Percentiles rank a stretch among this genome's conserved stretches.
These are phyloP conservation scores for Gonapodya prolifera DNA, from an alignment of 192 early-diverging fungal species.

Conservation along the genomic window DNA sequence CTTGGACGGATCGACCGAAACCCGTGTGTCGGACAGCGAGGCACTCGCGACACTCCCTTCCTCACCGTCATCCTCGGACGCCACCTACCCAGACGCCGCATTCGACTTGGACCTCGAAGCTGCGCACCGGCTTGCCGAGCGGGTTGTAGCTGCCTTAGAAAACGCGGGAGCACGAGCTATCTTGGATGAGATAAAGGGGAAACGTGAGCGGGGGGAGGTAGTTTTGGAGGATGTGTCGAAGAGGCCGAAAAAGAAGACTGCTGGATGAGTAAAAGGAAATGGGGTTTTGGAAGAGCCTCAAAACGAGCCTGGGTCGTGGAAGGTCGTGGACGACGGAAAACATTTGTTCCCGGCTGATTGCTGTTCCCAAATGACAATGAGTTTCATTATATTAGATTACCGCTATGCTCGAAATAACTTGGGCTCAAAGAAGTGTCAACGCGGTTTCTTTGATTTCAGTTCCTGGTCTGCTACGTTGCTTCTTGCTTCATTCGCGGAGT, in stretches of 20 bases:
- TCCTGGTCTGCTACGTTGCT: too few species aligned
- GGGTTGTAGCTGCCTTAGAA: slow-evolving; percentile 30
- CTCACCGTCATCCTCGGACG: background rate
- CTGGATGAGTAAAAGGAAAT: too few species aligned
- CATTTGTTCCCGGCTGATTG: too few species aligned
- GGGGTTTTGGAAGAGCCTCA: too few species aligned
- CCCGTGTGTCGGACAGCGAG: slow-evolving; percentile 28
- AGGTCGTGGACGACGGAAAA: too few species aligned
- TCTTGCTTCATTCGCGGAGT: too few species aligned
- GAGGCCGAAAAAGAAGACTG: background rate
- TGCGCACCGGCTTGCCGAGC: slow-evolving; percentile 29
- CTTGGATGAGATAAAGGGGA: slow-evolving; percentile 30
- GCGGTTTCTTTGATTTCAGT: too few species aligned
- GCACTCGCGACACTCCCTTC: background rate
- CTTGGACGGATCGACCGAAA: slow-evolving; percentile 58
- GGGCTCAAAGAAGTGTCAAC: too few species aligned
- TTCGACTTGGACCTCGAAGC: slow-evolving; percentile 6
- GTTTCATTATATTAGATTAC: too few species aligned
- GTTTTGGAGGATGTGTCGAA: background rate
- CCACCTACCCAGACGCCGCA: background rate
- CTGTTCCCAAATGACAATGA: too few species aligned
- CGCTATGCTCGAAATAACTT: too few species aligned
- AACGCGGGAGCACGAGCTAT: slow-evolving; percentile 37
- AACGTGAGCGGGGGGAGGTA: background rate
- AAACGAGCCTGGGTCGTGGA: too few species aligned